phyloP scores from a whole-genome alignment of 2,329 filamentous ascomycete genomes.

The Microascus cirrosus region DNA sequence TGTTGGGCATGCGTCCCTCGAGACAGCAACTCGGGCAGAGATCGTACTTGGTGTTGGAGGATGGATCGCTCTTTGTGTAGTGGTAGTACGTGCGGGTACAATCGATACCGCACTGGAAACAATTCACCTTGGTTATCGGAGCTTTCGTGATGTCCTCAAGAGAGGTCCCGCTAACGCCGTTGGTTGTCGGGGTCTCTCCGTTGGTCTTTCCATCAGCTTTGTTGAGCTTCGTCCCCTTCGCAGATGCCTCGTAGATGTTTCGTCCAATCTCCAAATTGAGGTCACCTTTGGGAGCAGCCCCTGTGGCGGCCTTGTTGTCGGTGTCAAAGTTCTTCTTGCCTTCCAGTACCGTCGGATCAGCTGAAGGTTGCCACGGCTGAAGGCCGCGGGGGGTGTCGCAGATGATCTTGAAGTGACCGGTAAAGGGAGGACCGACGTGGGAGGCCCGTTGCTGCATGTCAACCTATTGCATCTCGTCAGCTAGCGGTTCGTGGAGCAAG shows the following conservation, averaged over 20 bases:
- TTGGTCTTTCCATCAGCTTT: slow-evolving; percentile 63
- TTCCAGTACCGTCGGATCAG: slow-evolving; percentile 56
- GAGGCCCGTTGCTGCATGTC: slow-evolving; percentile 92
- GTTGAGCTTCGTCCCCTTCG: slow-evolving; percentile 62
- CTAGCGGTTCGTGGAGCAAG: background rate
- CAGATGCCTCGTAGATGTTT: slow-evolving; percentile 89
- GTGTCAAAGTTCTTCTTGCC: slow-evolving; percentile 55
- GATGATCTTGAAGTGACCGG: slow-evolving; percentile 91
- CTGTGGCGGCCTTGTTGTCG: slow-evolving; percentile 59
- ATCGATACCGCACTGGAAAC: slow-evolving; percentile 85
- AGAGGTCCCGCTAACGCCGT: slow-evolving; percentile 40
- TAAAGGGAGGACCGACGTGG: slow-evolving; percentile 91
- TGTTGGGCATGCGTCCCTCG: slow-evolving; percentile 71
- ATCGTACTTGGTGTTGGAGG: slow-evolving; percentile 65
- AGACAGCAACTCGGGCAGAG: slow-evolving; percentile 86
- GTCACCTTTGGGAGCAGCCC: slow-evolving; percentile 61
- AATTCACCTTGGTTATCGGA: slow-evolving; percentile 61
- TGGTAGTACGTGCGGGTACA: slow-evolving; percentile 59
- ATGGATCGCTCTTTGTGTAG: slow-evolving; percentile 43
- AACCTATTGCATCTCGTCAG: slow-evolving; percentile 45
- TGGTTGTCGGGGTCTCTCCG: slow-evolving; percentile 55
- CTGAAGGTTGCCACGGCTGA: slow-evolving; percentile 87
- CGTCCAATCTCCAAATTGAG: slow-evolving; percentile 87
- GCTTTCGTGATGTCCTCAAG: slow-evolving; percentile 53
- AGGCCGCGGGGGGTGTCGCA: slow-evolving; percentile 91